These are phyloP conservation scores for Neospora caninum DNA, from an alignment of 169 alveolate genomes.

Conservation along the genomic window DNA sequence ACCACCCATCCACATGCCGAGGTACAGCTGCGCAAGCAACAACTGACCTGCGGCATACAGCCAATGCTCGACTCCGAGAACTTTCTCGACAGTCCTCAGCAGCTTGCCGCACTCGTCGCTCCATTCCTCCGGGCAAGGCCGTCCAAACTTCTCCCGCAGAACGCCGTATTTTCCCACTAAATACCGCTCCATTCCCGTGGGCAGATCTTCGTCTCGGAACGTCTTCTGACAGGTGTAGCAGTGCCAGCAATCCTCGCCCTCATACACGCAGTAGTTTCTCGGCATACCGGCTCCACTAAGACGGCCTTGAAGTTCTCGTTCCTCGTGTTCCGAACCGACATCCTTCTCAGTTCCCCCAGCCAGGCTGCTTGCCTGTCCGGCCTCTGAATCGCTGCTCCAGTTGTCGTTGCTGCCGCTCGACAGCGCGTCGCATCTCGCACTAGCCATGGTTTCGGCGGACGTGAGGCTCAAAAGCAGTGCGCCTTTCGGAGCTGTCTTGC, in stretches of 20 bases:
- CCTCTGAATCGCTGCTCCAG: not conserved
- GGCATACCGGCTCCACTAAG: not conserved
- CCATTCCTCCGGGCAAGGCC: conserved; percentile 58
- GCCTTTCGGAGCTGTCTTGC: not conserved
- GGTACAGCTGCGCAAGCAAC: conserved; percentile 62
- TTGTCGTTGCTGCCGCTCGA: not conserved
- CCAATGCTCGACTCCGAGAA: conserved; percentile 63
- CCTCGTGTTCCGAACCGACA: not conserved
- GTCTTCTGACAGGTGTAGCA: conserved; percentile 53
- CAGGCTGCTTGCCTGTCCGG: not conserved
- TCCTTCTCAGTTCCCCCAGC: not conserved
- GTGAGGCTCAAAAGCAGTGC: not conserved
- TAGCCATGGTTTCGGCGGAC: not conserved
- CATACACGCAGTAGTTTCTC: not conserved
- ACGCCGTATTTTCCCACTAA: conserved; percentile 42
- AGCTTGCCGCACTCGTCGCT: conserved; percentile 48
- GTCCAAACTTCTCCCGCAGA: conserved; percentile 47
- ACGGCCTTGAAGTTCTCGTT: not conserved
- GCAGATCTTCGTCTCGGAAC: conserved; percentile 66
- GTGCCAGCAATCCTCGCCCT: conserved; percentile 38
- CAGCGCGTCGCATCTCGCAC: not conserved
- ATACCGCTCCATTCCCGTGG: conserved; percentile 53
- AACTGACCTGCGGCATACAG: conserved; percentile 59
- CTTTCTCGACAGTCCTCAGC: conserved; percentile 50
- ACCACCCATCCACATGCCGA: conserved; percentile 67